Conservation (phyloP, 192 early-diverging fungal species). For the Backusella sp. region DNA sequence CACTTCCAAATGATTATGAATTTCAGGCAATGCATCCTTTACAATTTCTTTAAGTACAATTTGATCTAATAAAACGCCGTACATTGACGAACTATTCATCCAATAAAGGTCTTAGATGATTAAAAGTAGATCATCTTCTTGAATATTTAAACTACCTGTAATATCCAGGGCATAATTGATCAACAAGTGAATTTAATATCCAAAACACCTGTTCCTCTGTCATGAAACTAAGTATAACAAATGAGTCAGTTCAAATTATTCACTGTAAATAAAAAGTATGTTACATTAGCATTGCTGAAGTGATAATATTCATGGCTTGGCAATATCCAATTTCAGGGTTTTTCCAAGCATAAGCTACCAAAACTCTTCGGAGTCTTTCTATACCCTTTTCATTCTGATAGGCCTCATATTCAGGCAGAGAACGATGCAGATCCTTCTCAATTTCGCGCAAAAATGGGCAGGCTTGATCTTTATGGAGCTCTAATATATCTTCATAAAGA, state of each 20-base stretch:
- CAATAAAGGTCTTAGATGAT: background rate
- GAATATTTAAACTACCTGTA: slow-evolving; percentile 44
- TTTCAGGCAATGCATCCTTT: slow-evolving; percentile 84
- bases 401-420: slow-evolving; percentile 90
- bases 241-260: background rate
- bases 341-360: slow-evolving; percentile 83
- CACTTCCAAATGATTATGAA: slow-evolving; percentile 78
- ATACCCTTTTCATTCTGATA: slow-evolving; percentile 93
- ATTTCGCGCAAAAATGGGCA: slow-evolving; percentile 83
- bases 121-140: background rate
- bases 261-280: background rate
- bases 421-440: slow-evolving; percentile 87
- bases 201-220: slow-evolving; percentile 99
- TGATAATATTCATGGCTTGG: slow-evolving; percentile 99
- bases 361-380: slow-evolving; percentile 85
- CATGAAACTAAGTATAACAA: slow-evolving; percentile 58
- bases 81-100: slow-evolving; percentile 81
- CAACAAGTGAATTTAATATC: slow-evolving; percentile 87
- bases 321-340: slow-evolving; percentile 96
- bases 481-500: slow-evolving; percentile 66
- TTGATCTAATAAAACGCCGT: slow-evolving; percentile 95
- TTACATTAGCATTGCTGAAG: slow-evolving; percentile 86
- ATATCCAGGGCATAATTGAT: slow-evolving; percentile 92
- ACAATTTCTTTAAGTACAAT: slow-evolving; percentile 90
- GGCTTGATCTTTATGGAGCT: slow-evolving; percentile 52